Evolutionary conservation across 1,284 basidiomycete species (phyloP), one percentile per base, ranked within the genome.

Genomic region (Malassezia vespertilionis): DNA sequence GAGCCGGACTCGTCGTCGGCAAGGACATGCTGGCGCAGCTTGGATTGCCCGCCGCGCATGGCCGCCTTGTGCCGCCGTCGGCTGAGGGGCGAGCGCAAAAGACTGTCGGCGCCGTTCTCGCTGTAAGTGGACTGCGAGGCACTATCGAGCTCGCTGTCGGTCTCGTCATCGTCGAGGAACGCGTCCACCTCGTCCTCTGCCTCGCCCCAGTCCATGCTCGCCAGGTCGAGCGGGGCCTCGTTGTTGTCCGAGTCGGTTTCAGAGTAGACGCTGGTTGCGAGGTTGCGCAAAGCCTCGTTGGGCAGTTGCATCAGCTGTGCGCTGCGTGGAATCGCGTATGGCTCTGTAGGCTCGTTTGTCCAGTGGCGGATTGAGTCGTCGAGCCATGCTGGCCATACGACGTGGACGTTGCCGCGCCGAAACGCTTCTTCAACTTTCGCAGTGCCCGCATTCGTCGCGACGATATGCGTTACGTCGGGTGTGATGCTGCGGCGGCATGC

Each of bases 311-410:
- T 23, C 4, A 35, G 20, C 17, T 35, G 45, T 7, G 51, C 50
- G n/a, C 32, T 30, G 5, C 30, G 42, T 2, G 54, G 49, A 12
- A 66, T 34, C 2, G 82, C 72, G 72, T 87, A 88, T n/a, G n/a
- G n/a, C n/a, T n/a, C n/a, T n/a, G n/a, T n/a, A n/a, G n/a, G n/a
- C 15, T 75, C 75, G 0, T 71, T 74, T 38, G 72, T 72, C 89
- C 89, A 96, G 26, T 82, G 74, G 14, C 83, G 82, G 42, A 90
- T 76, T 10, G 82, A 85, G 65, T 89, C 83, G 39, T 80, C 81
- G 62, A 95, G 83, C 90, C 90, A 96, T 8, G 79, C 75, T 3
- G 85, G 74, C 80, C 83, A 84, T 6, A 97, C 88, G 51, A 93
- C 79, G 59, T 83, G 80, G 58, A 86, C 78, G 11, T 77, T 77